Conservation (phyloP, 768 basidiomycete species). For the Pulveroboletus frians region DNA sequence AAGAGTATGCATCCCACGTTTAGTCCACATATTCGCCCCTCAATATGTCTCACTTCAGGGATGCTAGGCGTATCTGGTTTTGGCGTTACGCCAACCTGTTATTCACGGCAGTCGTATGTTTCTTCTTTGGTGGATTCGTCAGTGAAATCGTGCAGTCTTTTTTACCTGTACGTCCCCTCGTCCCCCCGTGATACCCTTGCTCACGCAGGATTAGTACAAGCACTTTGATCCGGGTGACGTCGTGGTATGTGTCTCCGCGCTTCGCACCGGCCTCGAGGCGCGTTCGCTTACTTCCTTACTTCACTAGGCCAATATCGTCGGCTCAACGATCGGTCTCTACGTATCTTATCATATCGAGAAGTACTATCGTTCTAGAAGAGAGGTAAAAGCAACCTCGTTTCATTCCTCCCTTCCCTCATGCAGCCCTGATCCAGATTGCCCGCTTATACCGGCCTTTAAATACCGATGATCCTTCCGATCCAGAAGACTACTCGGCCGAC, state of each 20-base stretch:
- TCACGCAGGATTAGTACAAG: constrained; percentile 46
- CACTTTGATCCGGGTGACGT: constrained; percentile 71
- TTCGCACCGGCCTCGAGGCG: constrained; percentile 10
- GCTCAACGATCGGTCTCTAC: constrained; percentile 65
- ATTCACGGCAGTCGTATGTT: constrained; percentile 63
- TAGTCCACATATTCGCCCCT: not conserved
- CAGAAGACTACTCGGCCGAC: constrained; percentile 42
- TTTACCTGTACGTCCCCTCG: constrained; percentile 51
- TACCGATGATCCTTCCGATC: constrained; percentile 47
- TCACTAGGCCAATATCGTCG: constrained; percentile 69
- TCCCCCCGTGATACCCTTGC: not conserved
- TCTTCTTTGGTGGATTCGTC: constrained; percentile 74
- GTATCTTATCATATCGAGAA: constrained; percentile 63
- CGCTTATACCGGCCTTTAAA: constrained; percentile 72
- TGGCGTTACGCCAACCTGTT: constrained; percentile 73
- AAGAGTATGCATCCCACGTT: constrained; percentile 55
- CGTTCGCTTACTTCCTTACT: constrained; percentile 6
- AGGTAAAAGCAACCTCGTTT: constrained; percentile 39
- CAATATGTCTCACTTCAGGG: constrained; percentile 38
- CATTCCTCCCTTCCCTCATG: not conserved
- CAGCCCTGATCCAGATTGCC: constrained; percentile 47
- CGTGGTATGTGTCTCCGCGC: constrained; percentile 43
- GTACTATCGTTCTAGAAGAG: constrained; percentile 73
- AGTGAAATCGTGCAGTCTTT: constrained; percentile 79
- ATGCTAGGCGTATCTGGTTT: constrained; percentile 78